phyloP scores from a whole-genome alignment of 345 rosid species.

The Brassica napus region Da-Ae NC_063452.1:45049501-45050000 shows the following conservation, averaged over 20 bases:
- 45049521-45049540: too few species aligned
- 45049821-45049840: constrained; percentile 69
- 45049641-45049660: too few species aligned
- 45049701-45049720: too few species aligned
- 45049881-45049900: constrained; percentile 93
- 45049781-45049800: constrained; percentile 81
- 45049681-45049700: too few species aligned
- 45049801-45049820: constrained; percentile 94
- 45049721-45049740: constrained; percentile 75
- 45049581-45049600: too few species aligned
- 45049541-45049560: too few species aligned
- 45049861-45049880: constrained; percentile 81
- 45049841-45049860: constrained; percentile 97
- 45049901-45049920: constrained; percentile 89
- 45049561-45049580: too few species aligned
- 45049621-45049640: too few species aligned
- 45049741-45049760: constrained; percentile 88
- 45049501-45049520: too few species aligned
- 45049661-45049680: too few species aligned
- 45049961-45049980: constrained; percentile 79
- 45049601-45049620: too few species aligned
- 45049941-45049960: constrained; percentile 98
- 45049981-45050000: constrained; percentile 76
- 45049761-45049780: constrained; percentile 80
- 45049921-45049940: constrained; percentile 87